These are phyloP conservation scores for Trypanosomatidae sp. DNA, from an alignment of 208 protist genomes.

Conservation along the genomic window DNA sequence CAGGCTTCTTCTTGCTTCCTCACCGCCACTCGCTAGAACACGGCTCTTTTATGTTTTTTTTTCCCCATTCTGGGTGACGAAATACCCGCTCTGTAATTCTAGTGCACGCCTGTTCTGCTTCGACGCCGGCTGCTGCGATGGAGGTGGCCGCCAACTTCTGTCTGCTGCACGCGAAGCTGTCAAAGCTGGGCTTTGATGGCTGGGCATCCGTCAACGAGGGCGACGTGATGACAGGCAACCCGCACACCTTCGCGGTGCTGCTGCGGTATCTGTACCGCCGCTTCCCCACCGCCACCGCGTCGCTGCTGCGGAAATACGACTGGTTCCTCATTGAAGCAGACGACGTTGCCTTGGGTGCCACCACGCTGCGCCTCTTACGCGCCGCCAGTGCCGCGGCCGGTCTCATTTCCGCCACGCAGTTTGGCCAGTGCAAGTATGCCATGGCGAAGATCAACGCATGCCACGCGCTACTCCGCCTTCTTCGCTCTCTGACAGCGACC, in stretches of 20 bases:
- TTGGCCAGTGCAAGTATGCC: conserved; percentile 35
- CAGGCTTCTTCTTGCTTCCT: background rate
- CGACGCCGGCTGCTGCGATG: conserved; percentile 4
- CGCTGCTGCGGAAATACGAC: conserved; percentile 31
- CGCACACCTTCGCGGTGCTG: conserved; percentile 42
- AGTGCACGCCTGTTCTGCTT: too few species aligned
- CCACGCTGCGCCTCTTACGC: conserved; percentile 32
- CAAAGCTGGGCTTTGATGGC: conserved; percentile 34
- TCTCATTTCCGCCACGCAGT: conserved; percentile 34
- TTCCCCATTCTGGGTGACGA: too few species aligned
- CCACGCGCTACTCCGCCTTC: conserved; percentile 24
- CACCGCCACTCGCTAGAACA: too few species aligned
- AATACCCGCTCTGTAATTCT: too few species aligned
- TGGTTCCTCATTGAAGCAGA: conserved; percentile 57
- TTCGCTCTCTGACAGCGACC: background rate
- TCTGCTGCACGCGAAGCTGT: conserved; percentile 40
- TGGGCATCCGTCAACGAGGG: conserved; percentile 38
- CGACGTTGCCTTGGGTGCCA: conserved; percentile 21
- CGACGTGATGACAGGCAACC: conserved; percentile 46
- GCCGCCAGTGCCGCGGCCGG: conserved; percentile 3
- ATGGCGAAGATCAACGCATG: conserved; percentile 44
- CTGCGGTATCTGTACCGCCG: conserved; percentile 41
- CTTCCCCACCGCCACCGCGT: conserved; percentile 26
- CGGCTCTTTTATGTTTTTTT: too few species aligned
- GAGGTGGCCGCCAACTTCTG: conserved; percentile 30